Evolutionary conservation across 1,284 basidiomycete species (phyloP), one percentile per base, ranked within the genome.

Genomic region (Microbotryum silenes-acaulis): DNA sequence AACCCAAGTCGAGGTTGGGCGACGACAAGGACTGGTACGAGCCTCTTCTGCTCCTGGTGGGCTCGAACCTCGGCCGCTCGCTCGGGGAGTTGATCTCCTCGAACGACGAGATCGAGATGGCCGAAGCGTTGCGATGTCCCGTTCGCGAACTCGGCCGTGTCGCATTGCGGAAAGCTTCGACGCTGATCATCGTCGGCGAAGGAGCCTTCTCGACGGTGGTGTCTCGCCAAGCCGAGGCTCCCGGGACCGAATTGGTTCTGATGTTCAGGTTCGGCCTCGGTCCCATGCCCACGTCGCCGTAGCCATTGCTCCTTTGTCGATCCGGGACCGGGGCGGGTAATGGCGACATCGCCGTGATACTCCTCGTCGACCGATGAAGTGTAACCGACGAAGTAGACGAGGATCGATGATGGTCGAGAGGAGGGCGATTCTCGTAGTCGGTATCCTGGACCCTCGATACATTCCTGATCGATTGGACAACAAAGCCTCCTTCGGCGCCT

Each of bases 11-110:
- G n/a, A 60, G n/a, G 0, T 60, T 57, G 2, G 31, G 16, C 61
- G 61, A 87, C 66, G 81, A 79, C 2, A 78, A 77, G 6, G 76
- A 89, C 23, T 82, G 82, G 14, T 79, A 80, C 10, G 82, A 84
- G 57, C 81, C 90, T 71, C 79, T 85, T 60, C 79, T 81, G 27
- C 83, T 65, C 37, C 62, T 60, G 5, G n/a, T 55, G 1, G 66
- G 66, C 47, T 68, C 66, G 47, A 68, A 68, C 29, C 57, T 55
- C 0, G 66, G 61, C 0, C 66, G 63, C 25, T 58, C 57, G 51
- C 42, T 46, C 1, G 54, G 23, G 55, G 47, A 18, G 27, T 48
- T 47, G 29, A 27, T 44, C 14, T n/a, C 33, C 16, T 42, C 51
- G 23, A 57, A 18, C 6, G 62, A 64, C 6, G 47, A 55, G 57